These are phyloP conservation scores for Fusarium dimerum DNA, from an alignment of 2,329 filamentous ascomycete genomes.

Conservation along the genomic window DNA sequence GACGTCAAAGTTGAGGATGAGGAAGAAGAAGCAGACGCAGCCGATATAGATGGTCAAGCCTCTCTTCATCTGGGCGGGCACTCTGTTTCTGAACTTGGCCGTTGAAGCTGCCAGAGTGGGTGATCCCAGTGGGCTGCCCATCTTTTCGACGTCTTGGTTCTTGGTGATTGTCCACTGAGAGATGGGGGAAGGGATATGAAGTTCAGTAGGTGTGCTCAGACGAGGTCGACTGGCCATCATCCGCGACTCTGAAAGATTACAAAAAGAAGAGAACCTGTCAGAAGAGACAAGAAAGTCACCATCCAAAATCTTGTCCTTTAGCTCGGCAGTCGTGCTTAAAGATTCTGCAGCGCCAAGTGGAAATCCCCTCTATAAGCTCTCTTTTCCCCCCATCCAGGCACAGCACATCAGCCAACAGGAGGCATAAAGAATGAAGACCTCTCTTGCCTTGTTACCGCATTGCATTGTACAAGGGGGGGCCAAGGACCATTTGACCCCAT, in stretches of 20 bases:
- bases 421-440: too few species aligned
- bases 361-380: too few species aligned
- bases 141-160: slow-evolving; percentile 15
- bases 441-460: too few species aligned
- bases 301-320: slow-evolving; percentile 1
- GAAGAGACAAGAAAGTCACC: not conserved
- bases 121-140: slow-evolving; percentile 38
- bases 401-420: too few species aligned
- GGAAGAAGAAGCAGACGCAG: slow-evolving; percentile 45
- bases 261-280: not conserved
- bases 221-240: slow-evolving; percentile 29
- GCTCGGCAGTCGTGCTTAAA: not conserved
- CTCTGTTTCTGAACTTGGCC: slow-evolving; percentile 34
- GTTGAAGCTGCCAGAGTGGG: slow-evolving; percentile 40
- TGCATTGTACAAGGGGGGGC: too few species aligned
- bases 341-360: too few species aligned
- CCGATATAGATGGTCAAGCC: slow-evolving; percentile 48
- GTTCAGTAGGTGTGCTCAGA: slow-evolving; percentile 18
- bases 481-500: too few species aligned
- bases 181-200: slow-evolving; percentile 21
- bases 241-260: not conserved
- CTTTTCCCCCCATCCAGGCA: too few species aligned
- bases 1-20: slow-evolving; percentile 48
- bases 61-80: slow-evolving; percentile 51
- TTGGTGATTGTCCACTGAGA: slow-evolving; percentile 16